Evolutionary conservation across 1,284 basidiomycete species (phyloP), one percentile per base, ranked within the genome.

Genomic region (Puccinia coronata): DNA sequence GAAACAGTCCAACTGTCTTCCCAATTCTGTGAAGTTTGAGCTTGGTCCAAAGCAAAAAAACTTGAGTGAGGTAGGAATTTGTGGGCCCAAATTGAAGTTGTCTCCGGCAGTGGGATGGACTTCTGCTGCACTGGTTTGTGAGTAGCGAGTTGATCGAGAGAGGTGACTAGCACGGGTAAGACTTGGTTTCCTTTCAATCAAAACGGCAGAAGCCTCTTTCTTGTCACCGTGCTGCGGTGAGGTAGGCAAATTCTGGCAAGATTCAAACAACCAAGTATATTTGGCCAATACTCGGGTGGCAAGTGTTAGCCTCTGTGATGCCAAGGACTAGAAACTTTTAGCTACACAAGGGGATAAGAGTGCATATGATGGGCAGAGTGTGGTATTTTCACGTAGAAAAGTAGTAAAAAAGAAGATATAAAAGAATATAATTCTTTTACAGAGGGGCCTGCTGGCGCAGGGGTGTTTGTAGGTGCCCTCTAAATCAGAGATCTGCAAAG

Each of bases 101-200:
- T 73, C n/a, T n/a, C n/a, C 51, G 36, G 31, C 49, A 1, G 51
- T 39, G 4, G 71, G 47, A 20, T 41, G 28, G 28, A 53, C 12
- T 28, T 16, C 73, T 9, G 20, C 55, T 20, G 70, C 76, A n/a
- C 76, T 79, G 34, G 63, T 43, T 39, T 79, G 76, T n/a, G 76
- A 79, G 36, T 79, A 79, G 20, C 76, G 59, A 25, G 47, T 69
- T 11, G 76, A 79, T 28, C 63, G 28, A 23, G 76, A 70, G 14
- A 79, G 76, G 12, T 79, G 67, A 41, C 51, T 70, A 14, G 36
- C 39, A 14, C 67, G 63, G 9, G 36, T 53, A 0, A 31, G 36
- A 12, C 65, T 34, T 9, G 73, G 14, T 28, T 76, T 41, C 28
- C 55, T 31, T n/a, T 61, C 59, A 12, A 59, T 49, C 9, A 59